These are phyloP conservation scores for Zanthoxylum bungeanum DNA, from an alignment of 345 rosid genomes.

Conservation along the genomic window DNA sequence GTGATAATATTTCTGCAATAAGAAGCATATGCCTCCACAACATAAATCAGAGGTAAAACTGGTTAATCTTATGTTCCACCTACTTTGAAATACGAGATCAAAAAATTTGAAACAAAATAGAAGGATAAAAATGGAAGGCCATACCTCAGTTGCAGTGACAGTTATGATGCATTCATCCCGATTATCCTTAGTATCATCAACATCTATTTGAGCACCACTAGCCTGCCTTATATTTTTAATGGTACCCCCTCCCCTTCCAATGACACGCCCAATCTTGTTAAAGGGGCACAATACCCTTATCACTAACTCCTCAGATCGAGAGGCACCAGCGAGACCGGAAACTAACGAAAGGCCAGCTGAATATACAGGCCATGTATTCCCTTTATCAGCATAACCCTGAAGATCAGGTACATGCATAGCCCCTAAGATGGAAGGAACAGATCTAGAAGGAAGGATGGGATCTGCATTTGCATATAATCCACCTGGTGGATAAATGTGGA, in stretches of 20 bases:
- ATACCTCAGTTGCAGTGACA: conserved; percentile 69
- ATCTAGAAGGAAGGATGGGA: conserved; percentile 52
- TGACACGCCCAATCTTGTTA: conserved; percentile 91
- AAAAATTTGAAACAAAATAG: neutral
- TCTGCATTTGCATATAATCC: conserved; percentile 71
- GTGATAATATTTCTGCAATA: neutral
- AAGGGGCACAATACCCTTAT: conserved; percentile 69
- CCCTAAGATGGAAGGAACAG: conserved; percentile 60
- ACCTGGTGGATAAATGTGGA: conserved; percentile 66
- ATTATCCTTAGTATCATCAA: conserved; percentile 70
- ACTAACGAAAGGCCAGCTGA: conserved; percentile 68
- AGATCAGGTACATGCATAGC: conserved; percentile 57
- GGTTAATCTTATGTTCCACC: conserved; percentile 4
- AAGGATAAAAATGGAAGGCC: neutral
- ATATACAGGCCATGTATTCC: conserved; percentile 67
- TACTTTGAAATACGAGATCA: neutral
- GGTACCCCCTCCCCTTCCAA: conserved; percentile 90
- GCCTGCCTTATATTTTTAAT: conserved; percentile 88
- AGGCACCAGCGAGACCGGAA: conserved; percentile 50
- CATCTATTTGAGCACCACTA: conserved; percentile 82
- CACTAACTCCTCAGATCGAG: conserved; percentile 62
- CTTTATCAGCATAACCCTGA: conserved; percentile 66
- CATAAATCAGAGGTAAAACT: neutral
- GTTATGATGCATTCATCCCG: conserved; percentile 69
- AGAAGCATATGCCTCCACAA: neutral